Evolutionary conservation across 1,284 basidiomycete species (phyloP), one percentile per base, ranked within the genome.

Genomic region (Cutaneotrichosporon curvatum): DNA sequence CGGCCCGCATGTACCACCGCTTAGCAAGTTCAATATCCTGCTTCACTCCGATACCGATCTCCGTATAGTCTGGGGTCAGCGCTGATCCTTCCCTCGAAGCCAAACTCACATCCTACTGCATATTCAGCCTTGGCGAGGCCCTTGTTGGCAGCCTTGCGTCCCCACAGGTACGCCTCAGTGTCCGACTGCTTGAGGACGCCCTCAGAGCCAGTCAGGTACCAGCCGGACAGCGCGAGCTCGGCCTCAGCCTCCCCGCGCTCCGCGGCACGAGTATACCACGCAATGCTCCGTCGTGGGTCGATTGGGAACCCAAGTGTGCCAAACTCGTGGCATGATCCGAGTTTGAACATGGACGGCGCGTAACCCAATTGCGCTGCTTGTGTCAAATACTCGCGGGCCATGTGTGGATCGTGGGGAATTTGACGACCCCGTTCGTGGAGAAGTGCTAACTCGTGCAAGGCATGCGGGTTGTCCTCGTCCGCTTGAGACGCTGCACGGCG

Each of bases 211-310:
- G 89, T 92, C 48, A 97, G 74, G 74, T 97, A 99, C 95, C 95
- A 98, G 22, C 95, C 95, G 57, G 87, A 91, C 51, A 98, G 73
- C 14, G 94, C 92, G 41, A 99, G 78, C 73, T 98, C 95, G 2
- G 90, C 89, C 68, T 97, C 91, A 1, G 88, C 77, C 67, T 94
- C 85, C 6, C 90, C 92, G 68, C 91, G 90, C 72, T 94, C 89
- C 16, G 94, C 92, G 9, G 95, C 94, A 63, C 88, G 90, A 20
- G 94, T 97, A 70, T 97, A 97, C 94, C 95, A 99, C 4, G 87
- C 91, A 59, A 99, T 97, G 40, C 86, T 90, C 48, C 88, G 78
- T 44, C 84, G 80, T 8, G 95, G 90, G 70, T 98, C 94, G 40
- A 96, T 84, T 1, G 88, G 85, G 67, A 92, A 98, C 8, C 83